A percentile compares a stretch with the other conserved stretches of the same genome.
Evolutionary conservation across 805 yeast species (phyloP).

Genomic region (Pichia paraexigua): DNA sequence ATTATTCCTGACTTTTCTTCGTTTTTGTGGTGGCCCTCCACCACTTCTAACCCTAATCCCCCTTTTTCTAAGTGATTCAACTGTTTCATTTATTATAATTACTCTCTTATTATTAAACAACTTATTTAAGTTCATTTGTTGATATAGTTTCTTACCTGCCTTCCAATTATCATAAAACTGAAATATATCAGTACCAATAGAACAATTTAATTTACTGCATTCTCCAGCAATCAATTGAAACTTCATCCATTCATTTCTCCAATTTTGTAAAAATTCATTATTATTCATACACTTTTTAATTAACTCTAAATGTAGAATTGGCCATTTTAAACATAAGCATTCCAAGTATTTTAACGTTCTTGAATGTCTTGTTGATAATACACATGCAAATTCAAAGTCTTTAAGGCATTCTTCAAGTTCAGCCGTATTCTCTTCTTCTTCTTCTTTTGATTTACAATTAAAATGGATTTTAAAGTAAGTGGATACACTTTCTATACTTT

Average conservation of each 20-base stretch:
- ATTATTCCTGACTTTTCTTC: neutral
- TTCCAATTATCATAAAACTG: constrained; percentile 34
- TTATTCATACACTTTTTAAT: constrained; percentile 40
- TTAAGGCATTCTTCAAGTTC: neutral
- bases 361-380: constrained; percentile 48
- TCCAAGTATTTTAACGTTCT: constrained; percentile 74
- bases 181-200: constrained; percentile 40
- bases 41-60: neutral
- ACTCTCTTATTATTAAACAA: constrained; percentile 30
- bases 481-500: neutral
- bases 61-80: neutral
- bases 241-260: constrained; percentile 36
- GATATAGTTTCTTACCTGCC: constrained; percentile 23
- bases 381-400: constrained; percentile 49
- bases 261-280: constrained; percentile 11
- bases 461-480: neutral
- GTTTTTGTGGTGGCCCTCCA: neutral
- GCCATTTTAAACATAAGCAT: constrained; percentile 79
- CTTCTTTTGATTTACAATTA: neutral
- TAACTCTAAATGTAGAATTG: constrained; percentile 55
- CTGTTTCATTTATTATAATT: constrained; percentile 29
- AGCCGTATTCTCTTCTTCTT: neutral
- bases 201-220: constrained; percentile 32
- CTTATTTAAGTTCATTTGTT: constrained; percentile 37
- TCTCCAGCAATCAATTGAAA: constrained; percentile 71